phyloP scores from a whole-genome alignment of 2,329 filamentous ascomycete species.

The Ophiocordyceps camponoti-leonardi region DNA sequence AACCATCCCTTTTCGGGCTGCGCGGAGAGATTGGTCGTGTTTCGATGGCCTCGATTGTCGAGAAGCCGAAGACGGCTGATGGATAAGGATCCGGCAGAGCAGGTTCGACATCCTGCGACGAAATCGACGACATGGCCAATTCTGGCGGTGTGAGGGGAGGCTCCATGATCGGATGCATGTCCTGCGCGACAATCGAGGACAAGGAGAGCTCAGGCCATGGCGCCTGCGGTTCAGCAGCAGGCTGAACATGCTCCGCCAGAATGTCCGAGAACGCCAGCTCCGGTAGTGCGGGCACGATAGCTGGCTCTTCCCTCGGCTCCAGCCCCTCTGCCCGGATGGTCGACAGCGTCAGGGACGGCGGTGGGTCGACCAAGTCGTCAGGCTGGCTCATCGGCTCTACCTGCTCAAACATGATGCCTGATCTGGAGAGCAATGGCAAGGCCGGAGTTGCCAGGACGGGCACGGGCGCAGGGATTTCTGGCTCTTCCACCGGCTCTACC shows the following conservation, averaged over 20 bases:
- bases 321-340: conserved; percentile 13
- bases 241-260: conserved; percentile 18
- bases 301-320: conserved; percentile 16
- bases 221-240: conserved; percentile 11
- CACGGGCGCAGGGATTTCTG: conserved; percentile 1
- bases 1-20: conserved; percentile 35
- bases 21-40: conserved; percentile 28
- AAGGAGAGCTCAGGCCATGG: conserved; percentile 10
- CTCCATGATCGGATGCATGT: conserved; percentile 9
- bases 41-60: conserved; percentile 25
- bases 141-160: conserved; percentile 7
- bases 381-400: conserved; percentile 11
- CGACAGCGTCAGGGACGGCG: conserved; percentile 11
- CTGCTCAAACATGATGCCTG: conserved; percentile 8
- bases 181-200: conserved; percentile 15
- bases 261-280: conserved; percentile 17
- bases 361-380: conserved; percentile 1
- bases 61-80: conserved; percentile 21
- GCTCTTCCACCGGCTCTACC: conserved; percentile 11
- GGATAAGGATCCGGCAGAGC: conserved; percentile 8
- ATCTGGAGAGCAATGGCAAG: conserved; percentile 1
- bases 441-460: background rate
- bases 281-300: conserved; percentile 4
- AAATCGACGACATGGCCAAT: conserved; percentile 19
- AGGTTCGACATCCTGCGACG: conserved; percentile 21